These are phyloP conservation scores for Ophiocordyceps camponoti-saundersi DNA, from an alignment of 2,329 filamentous ascomycete genomes.

Conservation along the genomic window DNA sequence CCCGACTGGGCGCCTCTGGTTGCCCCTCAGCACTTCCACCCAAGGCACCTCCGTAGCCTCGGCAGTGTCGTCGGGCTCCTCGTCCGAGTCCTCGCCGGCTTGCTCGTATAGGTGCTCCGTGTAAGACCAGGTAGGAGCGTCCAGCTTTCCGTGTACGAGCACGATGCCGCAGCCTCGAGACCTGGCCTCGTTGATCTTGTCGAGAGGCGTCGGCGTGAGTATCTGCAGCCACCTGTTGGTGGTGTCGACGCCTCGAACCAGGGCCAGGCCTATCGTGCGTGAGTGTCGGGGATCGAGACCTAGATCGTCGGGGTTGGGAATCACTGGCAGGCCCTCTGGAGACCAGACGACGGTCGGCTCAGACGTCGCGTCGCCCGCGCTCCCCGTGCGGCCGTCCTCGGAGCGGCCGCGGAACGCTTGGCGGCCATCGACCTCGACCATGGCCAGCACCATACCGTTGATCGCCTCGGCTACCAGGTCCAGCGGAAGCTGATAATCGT, in stretches of 20 bases:
- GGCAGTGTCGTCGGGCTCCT: constrained; percentile 14
- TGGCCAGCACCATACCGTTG: constrained; percentile 52
- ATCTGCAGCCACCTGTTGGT: constrained; percentile 39
- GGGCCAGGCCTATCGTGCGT: constrained; percentile 42
- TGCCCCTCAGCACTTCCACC: constrained; percentile 39
- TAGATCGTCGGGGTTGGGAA: constrained; percentile 34
- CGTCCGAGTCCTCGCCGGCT: constrained; percentile 10
- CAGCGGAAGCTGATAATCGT: constrained; percentile 44
- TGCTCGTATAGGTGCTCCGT: constrained; percentile 40
- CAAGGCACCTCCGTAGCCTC: constrained; percentile 30
- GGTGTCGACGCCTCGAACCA: constrained; percentile 54
- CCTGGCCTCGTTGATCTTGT: constrained; percentile 21
- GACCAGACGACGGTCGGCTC: constrained; percentile 6
- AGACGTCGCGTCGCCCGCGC: background rate
- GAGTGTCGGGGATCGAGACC: constrained; percentile 44
- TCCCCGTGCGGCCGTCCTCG: background rate
- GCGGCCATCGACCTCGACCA: constrained; percentile 41
- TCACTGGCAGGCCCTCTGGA: constrained; percentile 42
- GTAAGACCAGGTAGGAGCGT: constrained; percentile 53
- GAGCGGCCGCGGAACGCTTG: constrained; percentile 26
- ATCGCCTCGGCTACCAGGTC: constrained; percentile 46
- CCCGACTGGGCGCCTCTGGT: constrained; percentile 37
- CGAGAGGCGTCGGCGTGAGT: constrained; percentile 38
- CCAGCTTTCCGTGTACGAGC: constrained; percentile 51
- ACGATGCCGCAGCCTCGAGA: constrained; percentile 33